A percentile compares a stretch with the other conserved stretches of the same genome.
Evolutionary conservation across 2,329 filamentous ascomycete species (phyloP).

Genomic region (Pseudocercospora musae): DNA sequence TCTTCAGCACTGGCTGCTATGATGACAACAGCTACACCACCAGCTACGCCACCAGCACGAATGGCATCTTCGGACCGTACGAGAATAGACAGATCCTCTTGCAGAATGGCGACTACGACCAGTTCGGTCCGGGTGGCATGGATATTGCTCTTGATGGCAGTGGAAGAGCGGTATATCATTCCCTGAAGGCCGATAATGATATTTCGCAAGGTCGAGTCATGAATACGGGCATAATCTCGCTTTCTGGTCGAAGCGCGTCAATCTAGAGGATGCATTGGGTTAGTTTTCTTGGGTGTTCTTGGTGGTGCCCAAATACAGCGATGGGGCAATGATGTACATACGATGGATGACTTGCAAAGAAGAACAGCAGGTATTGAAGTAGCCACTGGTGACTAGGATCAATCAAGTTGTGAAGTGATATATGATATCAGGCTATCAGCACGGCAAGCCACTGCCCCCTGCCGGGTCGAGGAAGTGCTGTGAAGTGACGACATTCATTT

Average conservation of each 20-base stretch:
- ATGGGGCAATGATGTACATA: neutral
- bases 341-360: neutral
- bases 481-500: neutral
- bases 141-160: slow-evolving; percentile 15
- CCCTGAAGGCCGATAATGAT: neutral
- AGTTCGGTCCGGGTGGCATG: slow-evolving; percentile 24
- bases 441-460: neutral
- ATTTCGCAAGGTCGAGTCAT: slow-evolving; percentile 2
- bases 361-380: neutral
- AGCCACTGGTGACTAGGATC: neutral
- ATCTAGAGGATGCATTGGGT: neutral
- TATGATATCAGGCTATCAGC: too few species aligned
- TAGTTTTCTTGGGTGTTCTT: neutral
- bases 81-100: slow-evolving; percentile 23
- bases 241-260: neutral
- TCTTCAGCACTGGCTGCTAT: slow-evolving; percentile 28
- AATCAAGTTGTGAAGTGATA: slow-evolving; percentile 1
- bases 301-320: neutral
- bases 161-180: slow-evolving; percentile 22
- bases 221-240: slow-evolving; percentile 2
- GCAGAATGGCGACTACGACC: slow-evolving; percentile 19
- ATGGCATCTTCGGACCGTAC: slow-evolving; percentile 23
- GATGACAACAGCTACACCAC: slow-evolving; percentile 23
- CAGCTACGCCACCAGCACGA: slow-evolving; percentile 22
- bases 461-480: neutral